Conservation (phyloP, 208 protist genomes). For the Trypanosoma conorhini region DNA sequence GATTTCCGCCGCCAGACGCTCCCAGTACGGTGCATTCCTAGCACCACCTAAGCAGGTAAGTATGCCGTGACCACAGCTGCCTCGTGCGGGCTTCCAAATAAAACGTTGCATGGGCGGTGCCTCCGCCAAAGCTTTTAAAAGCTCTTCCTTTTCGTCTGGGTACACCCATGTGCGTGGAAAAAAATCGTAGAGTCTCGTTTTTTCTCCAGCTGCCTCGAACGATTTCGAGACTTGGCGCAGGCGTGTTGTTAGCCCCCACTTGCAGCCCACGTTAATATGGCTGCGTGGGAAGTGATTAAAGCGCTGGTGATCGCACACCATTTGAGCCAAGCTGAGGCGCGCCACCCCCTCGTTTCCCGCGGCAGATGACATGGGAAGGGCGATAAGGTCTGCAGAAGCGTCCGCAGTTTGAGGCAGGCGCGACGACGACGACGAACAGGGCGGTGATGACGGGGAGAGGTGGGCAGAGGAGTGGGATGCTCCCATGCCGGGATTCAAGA, state of each 20-base stretch:
- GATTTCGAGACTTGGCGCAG: constrained; percentile 26
- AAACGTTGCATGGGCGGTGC: constrained; percentile 41
- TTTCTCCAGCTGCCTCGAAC: constrained; percentile 13
- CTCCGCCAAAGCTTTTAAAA: constrained; percentile 45
- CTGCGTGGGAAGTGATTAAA: constrained; percentile 91
- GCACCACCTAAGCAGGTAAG: constrained; percentile 58
- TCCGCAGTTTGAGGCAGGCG: neutral
- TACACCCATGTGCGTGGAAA: constrained; percentile 83
- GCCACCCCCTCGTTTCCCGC: constrained; percentile 20
- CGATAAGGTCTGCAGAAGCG: neutral
- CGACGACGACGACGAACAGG: constrained; percentile 9
- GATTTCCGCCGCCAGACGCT: constrained; percentile 53
- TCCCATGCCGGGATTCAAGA: constrained; percentile 18
- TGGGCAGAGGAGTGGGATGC: neutral
- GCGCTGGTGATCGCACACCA: constrained; percentile 42
- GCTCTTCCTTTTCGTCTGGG: constrained; percentile 58
- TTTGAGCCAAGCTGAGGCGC: constrained; percentile 15
- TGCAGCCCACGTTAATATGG: constrained; percentile 81
- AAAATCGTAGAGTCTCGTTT: constrained; percentile 47
- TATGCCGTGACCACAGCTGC: constrained; percentile 91
- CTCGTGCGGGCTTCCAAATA: constrained; percentile 91
- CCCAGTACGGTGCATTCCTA: constrained; percentile 45
- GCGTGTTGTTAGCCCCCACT: constrained; percentile 74
- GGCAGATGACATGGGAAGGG: neutral
- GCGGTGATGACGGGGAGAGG: neutral